Conservation (phyloP, 352 stramenopile species). For the Saprolegnia diclina region DNA sequence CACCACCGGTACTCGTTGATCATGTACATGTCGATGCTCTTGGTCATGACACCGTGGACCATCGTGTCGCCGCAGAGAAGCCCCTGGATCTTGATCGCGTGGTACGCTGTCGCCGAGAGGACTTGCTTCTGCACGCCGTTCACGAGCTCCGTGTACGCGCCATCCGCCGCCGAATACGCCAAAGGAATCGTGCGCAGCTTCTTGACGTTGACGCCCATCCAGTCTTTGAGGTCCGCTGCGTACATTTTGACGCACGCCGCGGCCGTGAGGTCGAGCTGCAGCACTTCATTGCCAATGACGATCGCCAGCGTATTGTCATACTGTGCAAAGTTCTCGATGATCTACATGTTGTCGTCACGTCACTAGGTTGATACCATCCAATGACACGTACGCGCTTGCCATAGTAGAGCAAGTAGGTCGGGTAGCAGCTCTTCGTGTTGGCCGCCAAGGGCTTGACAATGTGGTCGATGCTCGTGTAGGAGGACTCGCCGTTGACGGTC, state of each 20-base stretch:
- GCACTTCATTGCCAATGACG: conserved; percentile 82
- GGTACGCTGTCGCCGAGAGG: conserved; percentile 52
- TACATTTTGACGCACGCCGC: conserved; percentile 80
- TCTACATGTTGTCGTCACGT: conserved; percentile 31
- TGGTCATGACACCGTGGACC: conserved; percentile 64
- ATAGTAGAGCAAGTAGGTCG: conserved; percentile 72
- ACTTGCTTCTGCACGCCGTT: not conserved
- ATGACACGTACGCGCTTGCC: conserved; percentile 58
- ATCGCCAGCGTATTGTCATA: conserved; percentile 82
- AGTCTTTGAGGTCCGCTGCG: conserved; percentile 75
- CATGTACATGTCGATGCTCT: conserved; percentile 83
- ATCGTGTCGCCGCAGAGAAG: conserved; percentile 79
- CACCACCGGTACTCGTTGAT: conserved; percentile 88
- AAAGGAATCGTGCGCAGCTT: conserved; percentile 71
- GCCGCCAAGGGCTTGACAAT: not conserved
- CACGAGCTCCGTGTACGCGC: not conserved
- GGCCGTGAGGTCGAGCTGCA: conserved; percentile 67
- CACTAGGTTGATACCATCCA: not conserved
- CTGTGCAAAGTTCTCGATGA: conserved; percentile 81
- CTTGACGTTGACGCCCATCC: conserved; percentile 81
- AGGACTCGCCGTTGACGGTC: conserved; percentile 26
- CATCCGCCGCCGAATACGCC: conserved; percentile 70
- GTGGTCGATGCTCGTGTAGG: not conserved
- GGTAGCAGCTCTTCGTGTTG: conserved; percentile 58
- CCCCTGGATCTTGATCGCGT: conserved; percentile 74